Conservation (phyloP, 208 protist genomes). For the Dictyostelium gargantuum region DNA sequence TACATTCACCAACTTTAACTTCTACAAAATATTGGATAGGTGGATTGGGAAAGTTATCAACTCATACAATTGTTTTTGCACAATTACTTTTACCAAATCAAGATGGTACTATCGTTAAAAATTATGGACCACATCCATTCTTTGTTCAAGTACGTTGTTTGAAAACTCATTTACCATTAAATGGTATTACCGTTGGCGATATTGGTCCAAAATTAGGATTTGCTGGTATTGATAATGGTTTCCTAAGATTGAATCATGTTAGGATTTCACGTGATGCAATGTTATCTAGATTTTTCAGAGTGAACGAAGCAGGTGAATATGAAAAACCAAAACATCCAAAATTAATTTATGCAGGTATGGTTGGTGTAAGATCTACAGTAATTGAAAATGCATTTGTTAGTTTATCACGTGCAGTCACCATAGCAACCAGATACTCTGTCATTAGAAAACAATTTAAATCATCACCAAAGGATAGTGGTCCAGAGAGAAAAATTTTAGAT, state of each 20-base stretch:
- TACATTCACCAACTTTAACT: slow-evolving; percentile 78
- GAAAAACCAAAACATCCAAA: slow-evolving; percentile 13
- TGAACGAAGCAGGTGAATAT: not conserved
- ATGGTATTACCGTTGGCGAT: slow-evolving; percentile 43
- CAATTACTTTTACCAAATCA: slow-evolving; percentile 72
- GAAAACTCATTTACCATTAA: not conserved
- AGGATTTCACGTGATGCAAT: slow-evolving; percentile 5
- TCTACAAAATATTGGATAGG: slow-evolving; percentile 82
- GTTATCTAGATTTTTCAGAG: not conserved
- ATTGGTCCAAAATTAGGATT: slow-evolving; percentile 63
- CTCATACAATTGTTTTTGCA: slow-evolving; percentile 80
- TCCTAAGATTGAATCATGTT: slow-evolving; percentile 29
- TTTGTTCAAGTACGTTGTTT: slow-evolving; percentile 76
- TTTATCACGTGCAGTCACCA: slow-evolving; percentile 13
- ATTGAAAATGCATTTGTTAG: not conserved
- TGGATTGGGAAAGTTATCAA: slow-evolving; percentile 21
- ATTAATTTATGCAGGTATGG: slow-evolving; percentile 60
- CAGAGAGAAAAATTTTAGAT: slow-evolving; percentile 10
- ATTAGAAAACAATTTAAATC: slow-evolving; percentile 24
- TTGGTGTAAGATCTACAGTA: not conserved
- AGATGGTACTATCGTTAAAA: not conserved
- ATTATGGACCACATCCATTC: slow-evolving; percentile 81
- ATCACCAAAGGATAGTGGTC: not conserved
- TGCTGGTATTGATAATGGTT: slow-evolving; percentile 55
- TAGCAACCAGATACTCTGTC: slow-evolving; percentile 45